phyloP scores from a whole-genome alignment of 257 asterid genomes.

The Ilex aquifolium region DNA sequence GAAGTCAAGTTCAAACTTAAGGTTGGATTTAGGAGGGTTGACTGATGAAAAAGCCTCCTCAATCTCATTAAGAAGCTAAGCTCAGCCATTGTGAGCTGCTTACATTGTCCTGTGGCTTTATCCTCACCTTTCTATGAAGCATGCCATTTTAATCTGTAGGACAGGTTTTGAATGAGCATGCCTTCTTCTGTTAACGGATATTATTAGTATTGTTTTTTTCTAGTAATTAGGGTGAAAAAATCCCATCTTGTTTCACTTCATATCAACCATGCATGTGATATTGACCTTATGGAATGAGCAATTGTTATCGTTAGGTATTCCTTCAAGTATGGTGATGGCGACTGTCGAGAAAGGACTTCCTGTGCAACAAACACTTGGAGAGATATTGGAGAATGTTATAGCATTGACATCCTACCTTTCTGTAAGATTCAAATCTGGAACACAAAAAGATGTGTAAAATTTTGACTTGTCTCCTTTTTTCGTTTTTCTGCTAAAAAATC shows the following conservation, averaged over 20 bases:
- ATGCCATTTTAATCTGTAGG: not conserved
- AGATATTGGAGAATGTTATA: constrained; percentile 35
- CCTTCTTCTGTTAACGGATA: not conserved
- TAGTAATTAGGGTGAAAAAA: too few species aligned
- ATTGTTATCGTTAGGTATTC: constrained; percentile 40
- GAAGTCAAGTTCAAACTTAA: not conserved
- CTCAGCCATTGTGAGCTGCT: not conserved
- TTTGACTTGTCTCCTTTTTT: too few species aligned
- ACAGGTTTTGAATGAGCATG: not conserved
- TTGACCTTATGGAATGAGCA: not conserved
- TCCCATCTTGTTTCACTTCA: not conserved
- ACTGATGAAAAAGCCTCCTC: not conserved
- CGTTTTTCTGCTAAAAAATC: too few species aligned
- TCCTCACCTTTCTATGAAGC: not conserved
- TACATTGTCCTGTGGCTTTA: not conserved
- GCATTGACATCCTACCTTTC: constrained; percentile 55
- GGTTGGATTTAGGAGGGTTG: not conserved
- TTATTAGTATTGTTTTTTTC: not conserved
- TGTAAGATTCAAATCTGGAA: constrained; percentile 38
- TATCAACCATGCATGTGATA: not conserved
- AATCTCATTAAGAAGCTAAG: not conserved
- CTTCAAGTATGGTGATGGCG: constrained; percentile 41
- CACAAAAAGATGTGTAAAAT: too few species aligned
- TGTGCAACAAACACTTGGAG: constrained; percentile 36
- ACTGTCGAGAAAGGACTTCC: constrained; percentile 40